Evolutionary conservation across 2,329 filamentous ascomycete genomes (phyloP), one percentile per base, ranked within the genome.

Genomic region (Clonostachys rhizophaga): DNA sequence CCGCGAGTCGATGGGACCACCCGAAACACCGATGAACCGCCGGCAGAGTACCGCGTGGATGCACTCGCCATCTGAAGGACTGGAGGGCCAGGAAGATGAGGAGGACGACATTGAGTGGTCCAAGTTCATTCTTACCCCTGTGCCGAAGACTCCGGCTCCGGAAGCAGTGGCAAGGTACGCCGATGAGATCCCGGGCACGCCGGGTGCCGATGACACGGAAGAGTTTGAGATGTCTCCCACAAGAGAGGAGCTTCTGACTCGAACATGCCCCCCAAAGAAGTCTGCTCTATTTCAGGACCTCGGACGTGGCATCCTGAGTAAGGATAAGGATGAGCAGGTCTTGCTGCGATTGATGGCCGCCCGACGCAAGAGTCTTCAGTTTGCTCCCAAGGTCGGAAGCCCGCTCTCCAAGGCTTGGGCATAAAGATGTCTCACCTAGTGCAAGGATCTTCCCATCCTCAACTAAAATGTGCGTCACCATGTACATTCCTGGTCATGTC

Each of bases 331-430:
- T 56, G 70, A 79, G 56, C 70, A 69, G 17, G 71, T 87, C 47
- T 68, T 82, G 51, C 74, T 80, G 65, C 74, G 83, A 43, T 68
- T 91, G 50, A 81, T 88, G 74, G 82, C 84, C 11, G 87, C 86
- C 1, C 75, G 87, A 50, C 76, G 88, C 50, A 90, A 89, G 78
- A 92, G 86, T 59, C 62, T 90, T 63, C 86, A 89, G 59, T 90
- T 84, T 69, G 86, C 86, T 34, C 88, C 87, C 33, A 86, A 87
- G 66, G 70, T 89, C 49, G 84, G 79, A 16, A 91, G 87, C 63
- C 88, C 87, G 3, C 67, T 91, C 55, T 76, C 81, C 24, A 80
- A 73, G 57, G 69, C 74, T 24, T 83, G 78, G 79, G 65, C 60
- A 40, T 66, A 55, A 51, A 42, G 42, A 33, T 42, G 17, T 11